Conservation (phyloP, 306 rosid genomes). For the Crotalaria pallida region DNA sequence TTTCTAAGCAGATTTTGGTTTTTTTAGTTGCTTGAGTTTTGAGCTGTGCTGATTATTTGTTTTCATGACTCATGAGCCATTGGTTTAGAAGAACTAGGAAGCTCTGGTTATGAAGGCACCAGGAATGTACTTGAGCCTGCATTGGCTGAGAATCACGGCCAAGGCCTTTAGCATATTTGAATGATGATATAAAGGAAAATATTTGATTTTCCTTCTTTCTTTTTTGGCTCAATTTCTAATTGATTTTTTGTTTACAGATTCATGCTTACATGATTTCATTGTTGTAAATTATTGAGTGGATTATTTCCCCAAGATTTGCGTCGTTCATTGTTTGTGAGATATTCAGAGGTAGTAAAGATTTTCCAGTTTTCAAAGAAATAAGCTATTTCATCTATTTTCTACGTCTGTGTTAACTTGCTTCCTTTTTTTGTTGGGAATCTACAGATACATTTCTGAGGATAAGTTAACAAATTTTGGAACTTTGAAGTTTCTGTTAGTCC, state of each 20-base stretch:
- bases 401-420: conserved; percentile 2
- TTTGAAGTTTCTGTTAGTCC: conserved; percentile 12
- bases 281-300: background rate
- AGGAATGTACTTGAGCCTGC: too few species aligned
- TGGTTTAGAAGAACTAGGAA: too few species aligned
- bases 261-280: background rate
- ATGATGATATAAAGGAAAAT: too few species aligned
- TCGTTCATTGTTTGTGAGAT: background rate
- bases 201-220: too few species aligned
- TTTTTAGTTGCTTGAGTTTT: background rate
- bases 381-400: too few species aligned
- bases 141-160: too few species aligned
- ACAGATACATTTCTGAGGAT: conserved; percentile 39
- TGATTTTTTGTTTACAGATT: background rate
- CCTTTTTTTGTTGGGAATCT: background rate
- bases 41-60: background rate
- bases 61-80: background rate
- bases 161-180: too few species aligned
- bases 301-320: too few species aligned
- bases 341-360: background rate
- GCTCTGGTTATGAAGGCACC: too few species aligned
- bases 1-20: background rate
- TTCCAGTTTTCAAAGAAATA: background rate
- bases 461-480: conserved; percentile 23
- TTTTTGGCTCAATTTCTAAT: too few species aligned